phyloP scores from a whole-genome alignment of 2,329 filamentous ascomycete species.

The Xylariomycetidae sp. region DNA sequence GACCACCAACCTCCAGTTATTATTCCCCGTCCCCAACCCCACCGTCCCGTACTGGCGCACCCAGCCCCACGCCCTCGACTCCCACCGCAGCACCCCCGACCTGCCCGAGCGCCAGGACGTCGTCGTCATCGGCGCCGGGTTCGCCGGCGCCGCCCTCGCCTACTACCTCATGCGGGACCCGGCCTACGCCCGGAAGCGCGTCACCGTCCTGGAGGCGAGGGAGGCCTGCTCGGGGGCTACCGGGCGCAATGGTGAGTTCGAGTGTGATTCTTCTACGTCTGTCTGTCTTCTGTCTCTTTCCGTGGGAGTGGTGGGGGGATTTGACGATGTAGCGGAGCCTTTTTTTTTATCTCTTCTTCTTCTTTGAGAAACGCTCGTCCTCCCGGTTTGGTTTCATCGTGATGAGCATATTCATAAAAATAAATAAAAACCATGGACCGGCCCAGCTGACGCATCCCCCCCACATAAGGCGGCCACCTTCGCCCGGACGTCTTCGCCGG shows the following conservation, averaged over 20 bases:
- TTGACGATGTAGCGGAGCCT: no score
- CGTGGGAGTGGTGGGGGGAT: no score
- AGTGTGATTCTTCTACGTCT: no score
- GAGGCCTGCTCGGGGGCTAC: constrained; percentile 26
- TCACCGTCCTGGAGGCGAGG: constrained; percentile 24
- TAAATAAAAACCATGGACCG: no score
- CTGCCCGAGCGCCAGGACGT: constrained; percentile 45
- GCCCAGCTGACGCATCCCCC: no score
- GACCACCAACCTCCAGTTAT: no score
- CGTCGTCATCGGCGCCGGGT: constrained; percentile 50
- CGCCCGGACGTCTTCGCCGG: constrained; percentile 17
- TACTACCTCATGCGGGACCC: constrained; percentile 38
- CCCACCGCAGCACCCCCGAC: constrained; percentile 44
- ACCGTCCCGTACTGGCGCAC: constrained; percentile 50
- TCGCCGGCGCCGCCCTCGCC: constrained; percentile 45
- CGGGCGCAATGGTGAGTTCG: constrained; percentile 19
- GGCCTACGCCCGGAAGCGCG: constrained; percentile 8
- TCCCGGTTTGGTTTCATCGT: no score
- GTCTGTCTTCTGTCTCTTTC: no score
- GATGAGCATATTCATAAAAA: no score
- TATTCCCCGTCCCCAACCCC: constrained; percentile 25
- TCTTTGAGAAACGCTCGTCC: constrained; percentile 1
- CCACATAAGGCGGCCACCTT: constrained; percentile 23
- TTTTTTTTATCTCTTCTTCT: not conserved
- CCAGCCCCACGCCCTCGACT: constrained; percentile 44